Evolutionary conservation across 139 green algal genomes (phyloP), one percentile per base, ranked within the genome.

Genomic region (Chlamydomonas sp.): DNA sequence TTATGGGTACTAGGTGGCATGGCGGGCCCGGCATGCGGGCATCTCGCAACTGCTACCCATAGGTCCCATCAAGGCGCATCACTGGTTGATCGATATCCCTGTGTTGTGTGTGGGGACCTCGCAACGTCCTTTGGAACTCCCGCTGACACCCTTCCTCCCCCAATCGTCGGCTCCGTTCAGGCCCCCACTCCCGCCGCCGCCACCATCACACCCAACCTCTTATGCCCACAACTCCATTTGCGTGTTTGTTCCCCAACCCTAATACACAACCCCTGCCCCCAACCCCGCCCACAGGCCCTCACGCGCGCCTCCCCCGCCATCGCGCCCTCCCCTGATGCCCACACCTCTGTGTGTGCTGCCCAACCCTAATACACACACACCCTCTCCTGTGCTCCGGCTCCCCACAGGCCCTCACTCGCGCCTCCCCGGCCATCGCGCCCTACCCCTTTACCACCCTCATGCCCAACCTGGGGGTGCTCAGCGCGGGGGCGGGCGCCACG

Each of bases 391-490:
- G 31, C 31, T 49, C 31, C 31, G 31, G 31, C 31, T 49, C 49
- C 58, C 69, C 20, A 75, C 86, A 93, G 9, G 90, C 93, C 8
- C 88, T 99, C 20, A 99, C 97, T 4, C 89, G 90, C 31, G 97
- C 97, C 12, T 93, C 83, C 8, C 97, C 97, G 7, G 93, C 97
- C 80, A 91, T 99, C 9, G 97, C 97, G 1, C 78, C 93, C 57
- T 99, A 99, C 90, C 97, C 97, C 67, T 99, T 99, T 94, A 99
- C 97, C 76, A 99, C 97, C 1, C 93, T 99, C 60, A 97, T 98
- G 93, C 97, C 97, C 63, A 99, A 99, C 92, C 92, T 99, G 63
- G 97, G 97, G 1, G 96, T 98, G 5, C 86, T 97, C 79, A 63
- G 59, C 10, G 75, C 90, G 17, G 86, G 76, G 5, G 60, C 75